Conservation (phyloP, 2,329 filamentous ascomycete genomes). For the Scytalidium sp. region DNA sequence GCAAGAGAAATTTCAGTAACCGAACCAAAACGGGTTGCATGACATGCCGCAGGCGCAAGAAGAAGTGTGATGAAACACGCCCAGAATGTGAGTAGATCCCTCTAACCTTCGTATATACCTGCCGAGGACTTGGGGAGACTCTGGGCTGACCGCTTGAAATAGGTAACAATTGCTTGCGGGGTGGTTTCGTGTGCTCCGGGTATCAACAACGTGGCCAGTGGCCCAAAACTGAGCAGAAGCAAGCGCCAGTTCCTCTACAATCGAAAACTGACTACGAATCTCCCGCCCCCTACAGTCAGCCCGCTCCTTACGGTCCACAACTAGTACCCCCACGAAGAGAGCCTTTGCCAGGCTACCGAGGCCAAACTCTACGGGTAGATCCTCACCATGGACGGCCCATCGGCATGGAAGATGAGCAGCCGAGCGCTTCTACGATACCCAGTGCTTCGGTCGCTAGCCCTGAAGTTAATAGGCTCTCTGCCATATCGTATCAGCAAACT, state of each 20-base stretch:
- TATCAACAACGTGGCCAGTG: constrained; percentile 79
- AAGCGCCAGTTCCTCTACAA: constrained; percentile 70
- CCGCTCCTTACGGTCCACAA: constrained; percentile 49
- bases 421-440: constrained; percentile 56
- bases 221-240: constrained; percentile 72
- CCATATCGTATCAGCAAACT: constrained; percentile 50
- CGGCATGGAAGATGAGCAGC: constrained; percentile 54
- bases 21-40: constrained; percentile 94
- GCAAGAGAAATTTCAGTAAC: constrained; percentile 86
- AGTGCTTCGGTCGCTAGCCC: constrained; percentile 57
- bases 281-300: constrained; percentile 53
- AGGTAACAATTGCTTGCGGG: constrained; percentile 88
- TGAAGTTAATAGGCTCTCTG: constrained; percentile 57
- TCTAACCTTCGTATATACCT: constrained; percentile 5
- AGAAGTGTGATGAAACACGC: constrained; percentile 95
- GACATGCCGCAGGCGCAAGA: constrained; percentile 88
- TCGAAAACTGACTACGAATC: constrained; percentile 67
- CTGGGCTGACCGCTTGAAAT: constrained; percentile 1
- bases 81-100: constrained; percentile 71
- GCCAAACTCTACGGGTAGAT: constrained; percentile 60
- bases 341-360: constrained; percentile 56
- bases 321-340: constrained; percentile 43
- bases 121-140: constrained; percentile 7
- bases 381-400: constrained; percentile 54
- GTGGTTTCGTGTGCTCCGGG: constrained; percentile 86